phyloP scores from a whole-genome alignment of 768 basidiomycete genomes.

The Porphyrellus cyaneotinctus region DNA sequence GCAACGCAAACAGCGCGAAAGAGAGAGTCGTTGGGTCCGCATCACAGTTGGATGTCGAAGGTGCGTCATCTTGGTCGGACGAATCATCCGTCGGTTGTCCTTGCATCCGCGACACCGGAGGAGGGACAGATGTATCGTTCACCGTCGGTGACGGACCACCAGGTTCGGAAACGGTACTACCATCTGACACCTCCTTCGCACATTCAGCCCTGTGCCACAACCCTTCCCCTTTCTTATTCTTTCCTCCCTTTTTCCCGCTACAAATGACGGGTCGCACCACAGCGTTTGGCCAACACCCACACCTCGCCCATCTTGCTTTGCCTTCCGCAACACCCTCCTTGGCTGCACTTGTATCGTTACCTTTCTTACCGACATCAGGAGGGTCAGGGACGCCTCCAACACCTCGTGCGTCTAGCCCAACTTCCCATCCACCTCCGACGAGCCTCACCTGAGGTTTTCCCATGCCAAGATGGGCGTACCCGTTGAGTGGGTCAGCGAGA shows the following conservation, averaged over 20 bases:
- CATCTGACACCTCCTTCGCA: slow-evolving; percentile 4
- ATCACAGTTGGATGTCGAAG: slow-evolving; percentile 16
- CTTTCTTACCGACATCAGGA: slow-evolving; percentile 20
- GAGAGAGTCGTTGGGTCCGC: slow-evolving; percentile 41
- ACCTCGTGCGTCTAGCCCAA: slow-evolving; percentile 77
- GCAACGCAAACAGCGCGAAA: slow-evolving; percentile 78
- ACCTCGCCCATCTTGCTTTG: slow-evolving; percentile 52
- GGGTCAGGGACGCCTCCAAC: slow-evolving; percentile 45
- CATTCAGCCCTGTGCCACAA: slow-evolving; percentile 20
- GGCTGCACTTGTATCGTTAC: background rate
- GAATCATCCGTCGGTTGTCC: slow-evolving; percentile 11
- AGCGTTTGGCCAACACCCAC: slow-evolving; percentile 52
- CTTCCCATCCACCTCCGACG: slow-evolving; percentile 68
- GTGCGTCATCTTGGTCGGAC: slow-evolving; percentile 19
- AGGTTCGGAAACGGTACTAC: background rate
- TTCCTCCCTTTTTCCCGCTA: slow-evolving; percentile 16
- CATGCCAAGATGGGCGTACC: slow-evolving; percentile 78
- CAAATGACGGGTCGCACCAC: slow-evolving; percentile 44
- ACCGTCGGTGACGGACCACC: slow-evolving; percentile 3
- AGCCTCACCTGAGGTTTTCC: slow-evolving; percentile 83
- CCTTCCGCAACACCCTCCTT: slow-evolving; percentile 37
- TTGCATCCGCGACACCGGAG: slow-evolving; percentile 5
- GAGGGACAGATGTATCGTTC: slow-evolving; percentile 10
- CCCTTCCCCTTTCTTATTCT: slow-evolving; percentile 17
- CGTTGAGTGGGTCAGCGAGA: slow-evolving; percentile 76